Evolutionary conservation across 2,329 filamentous ascomycete genomes (phyloP), one percentile per base, ranked within the genome.

Genomic region (Iodosphaeria phyllophila): DNA sequence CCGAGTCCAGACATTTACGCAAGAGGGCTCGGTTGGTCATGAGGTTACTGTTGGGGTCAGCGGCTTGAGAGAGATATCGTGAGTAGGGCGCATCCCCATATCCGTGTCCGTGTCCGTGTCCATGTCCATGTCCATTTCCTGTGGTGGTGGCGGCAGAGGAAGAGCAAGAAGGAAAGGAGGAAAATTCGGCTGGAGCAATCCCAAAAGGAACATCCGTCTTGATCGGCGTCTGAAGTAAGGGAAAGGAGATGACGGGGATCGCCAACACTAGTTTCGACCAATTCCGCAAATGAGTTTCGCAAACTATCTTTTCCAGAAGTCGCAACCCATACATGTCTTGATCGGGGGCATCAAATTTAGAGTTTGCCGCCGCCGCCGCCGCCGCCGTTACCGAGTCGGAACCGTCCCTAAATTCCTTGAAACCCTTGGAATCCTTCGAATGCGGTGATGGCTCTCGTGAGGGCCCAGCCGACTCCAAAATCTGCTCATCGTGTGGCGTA

Each of bases 1-100:
- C 89, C 4, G 77, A 69, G 41, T 92, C 82, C 13, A 95, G 53
- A 42, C 82, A 92, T 38, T 62, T 69, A 36, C 73, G 65, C 31
- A 84, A 58, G 27, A 64, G 47, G 28, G 40, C 40, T 30, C 47
- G 52, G 30, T 58, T 56, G 15, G 48, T 45, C 14, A 50, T 32
- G 27, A 26, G 28, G 30, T 46, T 47, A 23, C 50, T 47, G 4
- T 48, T 48, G 11, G 35, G 30, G 32, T 34, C 29, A 16, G 35
- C 30, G 23, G 29, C 23, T 31, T 39, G 30, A 20, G 32, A 27
- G 23, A 41, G 30, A 31, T 44, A 41, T 24, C 25, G 30, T 21
- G 35, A 24, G 31, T 43, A 39, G 18, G 34, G 22, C 13, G 38
- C 26, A 25, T 35, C 31, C 7, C 26, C 20, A 9, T 26, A 27